Conservation (phyloP, 129 eudicot genomes). For the Arctium lappa region DNA sequence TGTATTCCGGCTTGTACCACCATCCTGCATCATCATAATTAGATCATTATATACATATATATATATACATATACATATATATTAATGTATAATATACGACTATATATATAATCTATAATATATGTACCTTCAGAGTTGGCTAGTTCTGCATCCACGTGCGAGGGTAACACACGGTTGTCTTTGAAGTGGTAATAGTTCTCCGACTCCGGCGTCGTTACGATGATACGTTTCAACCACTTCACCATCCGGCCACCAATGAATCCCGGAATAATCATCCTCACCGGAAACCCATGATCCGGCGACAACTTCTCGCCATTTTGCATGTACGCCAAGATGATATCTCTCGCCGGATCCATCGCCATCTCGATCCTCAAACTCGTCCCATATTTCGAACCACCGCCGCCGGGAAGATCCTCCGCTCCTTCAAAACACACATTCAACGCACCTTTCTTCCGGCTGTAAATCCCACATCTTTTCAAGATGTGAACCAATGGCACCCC, state of each 20-base stretch:
- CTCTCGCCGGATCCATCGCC: slow-evolving; percentile 85
- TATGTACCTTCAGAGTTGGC: slow-evolving; percentile 89
- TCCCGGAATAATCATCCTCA: slow-evolving; percentile 86
- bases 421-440: slow-evolving; percentile 91
- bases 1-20: slow-evolving; percentile 95
- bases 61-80: too few relatives aligned
- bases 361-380: slow-evolving; percentile 64
- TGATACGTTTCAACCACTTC: slow-evolving; percentile 82
- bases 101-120: not conserved
- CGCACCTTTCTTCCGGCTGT: slow-evolving; percentile 54
- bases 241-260: slow-evolving; percentile 96
- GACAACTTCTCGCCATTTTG: slow-evolving; percentile 69
- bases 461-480: slow-evolving; percentile 66
- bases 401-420: slow-evolving; percentile 88
- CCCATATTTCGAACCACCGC: slow-evolving; percentile 92
- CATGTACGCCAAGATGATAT: slow-evolving; percentile 83
- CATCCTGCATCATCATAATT: slow-evolving; percentile 50
- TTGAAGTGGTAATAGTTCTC: slow-evolving; percentile 75
- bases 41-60: not conserved
- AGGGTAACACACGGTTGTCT: slow-evolving; percentile 87
- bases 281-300: slow-evolving; percentile 94
- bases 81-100: too few relatives aligned
- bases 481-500: slow-evolving; percentile 68
- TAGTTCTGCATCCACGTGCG: slow-evolving; percentile 91
- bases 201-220: slow-evolving; percentile 71